These are phyloP conservation scores for Yarrowia deformans DNA, from an alignment of 805 yeast genomes.

Conservation along the genomic window DNA sequence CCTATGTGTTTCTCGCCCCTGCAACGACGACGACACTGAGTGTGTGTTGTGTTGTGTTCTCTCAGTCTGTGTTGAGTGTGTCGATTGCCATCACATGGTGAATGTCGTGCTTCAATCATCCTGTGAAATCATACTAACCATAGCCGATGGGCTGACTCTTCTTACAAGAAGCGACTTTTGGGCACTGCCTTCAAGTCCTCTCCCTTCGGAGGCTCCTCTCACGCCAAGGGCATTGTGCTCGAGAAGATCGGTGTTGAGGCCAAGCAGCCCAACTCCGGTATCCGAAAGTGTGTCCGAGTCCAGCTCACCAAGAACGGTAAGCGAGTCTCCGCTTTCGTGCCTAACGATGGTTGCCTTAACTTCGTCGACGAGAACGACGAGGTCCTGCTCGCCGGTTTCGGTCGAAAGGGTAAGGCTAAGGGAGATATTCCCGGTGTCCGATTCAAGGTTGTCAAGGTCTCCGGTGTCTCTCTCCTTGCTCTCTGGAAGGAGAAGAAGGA, in stretches of 20 bases:
- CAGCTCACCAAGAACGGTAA: constrained; percentile 99
- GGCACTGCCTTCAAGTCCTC: constrained; percentile 99
- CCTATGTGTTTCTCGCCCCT: background rate
- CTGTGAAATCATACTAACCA: constrained; percentile 43
- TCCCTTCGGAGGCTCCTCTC: constrained; percentile 99
- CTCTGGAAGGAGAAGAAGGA: constrained; percentile 99
- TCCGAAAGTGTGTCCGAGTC: constrained; percentile 99
- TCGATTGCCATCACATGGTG: background rate
- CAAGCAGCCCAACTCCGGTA: constrained; percentile 99
- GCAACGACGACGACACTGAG: background rate
- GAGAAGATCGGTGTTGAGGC: constrained; percentile 99
- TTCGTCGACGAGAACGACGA: constrained; percentile 99
- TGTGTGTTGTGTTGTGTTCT: background rate
- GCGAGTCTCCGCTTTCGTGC: constrained; percentile 99
- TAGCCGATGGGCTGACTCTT: constrained; percentile 98
- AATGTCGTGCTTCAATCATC: background rate
- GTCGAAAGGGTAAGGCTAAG: constrained; percentile 99
- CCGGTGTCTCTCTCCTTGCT: constrained; percentile 99
- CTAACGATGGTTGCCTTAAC: constrained; percentile 99
- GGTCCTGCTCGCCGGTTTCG: constrained; percentile 99
- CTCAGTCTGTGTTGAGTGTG: background rate
- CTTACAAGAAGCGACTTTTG: constrained; percentile 97
- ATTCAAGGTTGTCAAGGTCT: constrained; percentile 99
- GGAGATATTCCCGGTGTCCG: constrained; percentile 99
- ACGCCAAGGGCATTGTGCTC: constrained; percentile 99